Conservation (phyloP, 495 filamentous ascomycete species). For the Talaromyces wortmannii region DNA sequence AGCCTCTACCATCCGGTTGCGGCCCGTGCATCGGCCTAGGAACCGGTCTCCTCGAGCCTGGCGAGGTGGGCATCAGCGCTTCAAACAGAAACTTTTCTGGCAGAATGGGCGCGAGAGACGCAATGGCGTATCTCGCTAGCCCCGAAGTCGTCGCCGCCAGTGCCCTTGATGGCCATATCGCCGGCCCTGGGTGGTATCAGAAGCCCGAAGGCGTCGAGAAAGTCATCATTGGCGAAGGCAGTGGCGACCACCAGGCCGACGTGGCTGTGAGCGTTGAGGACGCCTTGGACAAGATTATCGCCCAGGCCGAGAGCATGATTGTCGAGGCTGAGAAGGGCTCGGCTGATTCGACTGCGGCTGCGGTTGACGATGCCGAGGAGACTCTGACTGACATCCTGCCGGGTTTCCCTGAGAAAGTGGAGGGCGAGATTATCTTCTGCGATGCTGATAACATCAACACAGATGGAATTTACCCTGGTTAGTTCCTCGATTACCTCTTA, state of each 20-base stretch:
- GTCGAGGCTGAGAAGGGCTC: slow-evolving; percentile 34
- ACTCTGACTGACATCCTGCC: slow-evolving; percentile 39
- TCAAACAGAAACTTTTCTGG: slow-evolving; percentile 93
- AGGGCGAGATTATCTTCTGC: slow-evolving; percentile 47
- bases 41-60: slow-evolving; percentile 73
- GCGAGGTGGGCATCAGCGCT: slow-evolving; percentile 84
- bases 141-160: slow-evolving; percentile 91
- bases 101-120: slow-evolving; percentile 77
- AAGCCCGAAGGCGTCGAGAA: slow-evolving; percentile 58
- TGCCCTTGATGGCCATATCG: slow-evolving; percentile 69
- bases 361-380: slow-evolving; percentile 13
- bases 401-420: slow-evolving; percentile 44
- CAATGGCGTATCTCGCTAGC: slow-evolving; percentile 81
- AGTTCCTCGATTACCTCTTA: slow-evolving; percentile 15
- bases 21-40: slow-evolving; percentile 88
- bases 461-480: slow-evolving; percentile 78
- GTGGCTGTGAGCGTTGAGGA: slow-evolving; percentile 57
- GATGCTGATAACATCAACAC: slow-evolving; percentile 43
- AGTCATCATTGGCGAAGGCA: slow-evolving; percentile 65
- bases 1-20: slow-evolving; percentile 70
- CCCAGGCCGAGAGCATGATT: slow-evolving; percentile 57
- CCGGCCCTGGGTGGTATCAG: slow-evolving; percentile 76
- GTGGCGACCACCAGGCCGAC: slow-evolving; percentile 53
- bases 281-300: slow-evolving; percentile 62
- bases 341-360: slow-evolving; percentile 18